Evolutionary conservation across 1,284 basidiomycete genomes (phyloP), one percentile per base, ranked within the genome.

Genomic region (Termitomyces sp.): DNA sequence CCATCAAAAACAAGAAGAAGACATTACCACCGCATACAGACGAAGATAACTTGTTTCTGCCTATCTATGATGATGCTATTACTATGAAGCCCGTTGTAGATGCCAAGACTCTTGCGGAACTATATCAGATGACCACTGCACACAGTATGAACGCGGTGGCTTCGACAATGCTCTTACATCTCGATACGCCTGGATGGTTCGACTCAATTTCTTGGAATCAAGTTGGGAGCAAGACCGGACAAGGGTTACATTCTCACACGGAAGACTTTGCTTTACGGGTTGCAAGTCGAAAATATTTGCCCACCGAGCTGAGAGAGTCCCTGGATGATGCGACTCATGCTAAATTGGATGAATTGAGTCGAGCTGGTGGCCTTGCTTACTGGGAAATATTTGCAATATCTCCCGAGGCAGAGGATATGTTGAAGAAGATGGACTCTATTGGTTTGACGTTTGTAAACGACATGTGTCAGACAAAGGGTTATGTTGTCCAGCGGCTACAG

Each of bases 371-470:
- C 16, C 34, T 52, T 34, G 47, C 49, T 13, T 18, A 42, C 14
- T 47, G 54, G 50, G 35, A 52, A 18, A 52, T 43, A 5, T 53
- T 53, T 37, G 21, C 45, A n/a, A n/a, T 46, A 9, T 38, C 42
- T 19, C 28, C 21, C 10, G 46, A 44, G 11, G 37, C 40, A 24
- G 28, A 52, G 13, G 10, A 46, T n/a, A 2, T 47, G 3, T 24
- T 51, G 11, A 26, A 37, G 28, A 19, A 30, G 26, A 53, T 45
- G 38, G 40, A 24, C 33, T 43, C 16, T 3, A 14, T 40, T 19
- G 8, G 11, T 11, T 2, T 3, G 3, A 38, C 11, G 31, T 33
- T 33, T 13, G 31, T 33, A 1, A 33, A 13, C 9, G 31, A 33
- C 13, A 7, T 33, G 9, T 33, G 31, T 11, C 10, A 33, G 11